A percentile compares a stretch with the other conserved stretches of the same genome.
Conservation (phyloP, 345 rosid genomes). For the Geranium brycei region DNA sequence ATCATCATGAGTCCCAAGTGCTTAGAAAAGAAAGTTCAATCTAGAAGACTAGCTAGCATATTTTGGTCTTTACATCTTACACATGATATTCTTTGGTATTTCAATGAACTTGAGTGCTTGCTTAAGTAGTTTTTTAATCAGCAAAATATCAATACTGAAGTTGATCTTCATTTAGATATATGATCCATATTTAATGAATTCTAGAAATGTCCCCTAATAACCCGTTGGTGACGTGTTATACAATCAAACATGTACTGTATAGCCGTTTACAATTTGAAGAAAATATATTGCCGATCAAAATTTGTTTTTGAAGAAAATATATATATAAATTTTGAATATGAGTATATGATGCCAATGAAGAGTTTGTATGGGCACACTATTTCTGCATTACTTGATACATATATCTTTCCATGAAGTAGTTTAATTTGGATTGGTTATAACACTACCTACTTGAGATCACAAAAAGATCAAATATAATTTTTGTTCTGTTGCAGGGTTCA, state of each 20-base stretch:
- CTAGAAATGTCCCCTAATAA: background rate
- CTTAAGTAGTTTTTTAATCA: no score
- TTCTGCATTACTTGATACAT: background rate
- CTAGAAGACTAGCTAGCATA: background rate
- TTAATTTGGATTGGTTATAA: background rate
- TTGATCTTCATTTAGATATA: no score
- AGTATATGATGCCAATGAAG: background rate
- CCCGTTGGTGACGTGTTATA: background rate
- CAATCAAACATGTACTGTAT: background rate
- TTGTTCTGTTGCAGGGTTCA: slow-evolving; percentile 33
- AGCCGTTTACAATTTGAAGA: background rate
- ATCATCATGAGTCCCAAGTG: background rate
- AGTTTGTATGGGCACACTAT: background rate
- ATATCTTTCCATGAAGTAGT: background rate
- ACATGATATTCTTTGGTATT: no score
- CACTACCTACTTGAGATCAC: background rate
- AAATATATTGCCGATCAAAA: no score
- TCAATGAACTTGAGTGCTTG: no score
- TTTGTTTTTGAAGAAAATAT: background rate
- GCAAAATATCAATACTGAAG: no score
- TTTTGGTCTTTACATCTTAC: no score
- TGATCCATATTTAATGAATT: no score
- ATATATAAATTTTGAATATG: background rate
- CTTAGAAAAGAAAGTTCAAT: no score
- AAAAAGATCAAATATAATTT: background rate